These are phyloP conservation scores for Phycomyces blakesleeanus DNA, from an alignment of 192 early-diverging fungal species.

Conservation along the genomic window DNA sequence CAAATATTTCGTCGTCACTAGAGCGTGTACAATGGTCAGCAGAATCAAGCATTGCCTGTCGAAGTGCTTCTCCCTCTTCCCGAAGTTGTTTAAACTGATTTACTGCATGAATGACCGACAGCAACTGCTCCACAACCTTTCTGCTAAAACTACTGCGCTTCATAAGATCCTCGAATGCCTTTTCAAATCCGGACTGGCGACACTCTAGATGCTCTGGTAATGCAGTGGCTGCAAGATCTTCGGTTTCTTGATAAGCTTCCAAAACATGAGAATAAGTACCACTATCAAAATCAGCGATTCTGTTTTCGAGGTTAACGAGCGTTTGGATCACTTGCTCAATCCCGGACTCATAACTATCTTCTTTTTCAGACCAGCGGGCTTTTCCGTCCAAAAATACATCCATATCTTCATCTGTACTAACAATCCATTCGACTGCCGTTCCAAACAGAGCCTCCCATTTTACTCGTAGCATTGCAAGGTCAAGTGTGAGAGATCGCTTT, in stretches of 20 bases:
- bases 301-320: constrained; percentile 14
- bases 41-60: constrained; percentile 10
- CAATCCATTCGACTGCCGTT: constrained; percentile 26
- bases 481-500: constrained; percentile 18
- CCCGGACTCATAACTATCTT: not conserved
- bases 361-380: constrained; percentile 23
- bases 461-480: constrained; percentile 20
- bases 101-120: constrained; percentile 28
- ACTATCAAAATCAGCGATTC: constrained; percentile 24
- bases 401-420: constrained; percentile 15
- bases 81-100: constrained; percentile 20
- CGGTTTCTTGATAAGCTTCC: constrained; percentile 27
- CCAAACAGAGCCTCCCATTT: constrained; percentile 36
- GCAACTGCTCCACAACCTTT: constrained; percentile 28
- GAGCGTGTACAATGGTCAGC: not conserved
- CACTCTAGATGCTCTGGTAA: constrained; percentile 30
- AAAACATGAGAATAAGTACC: constrained; percentile 15
- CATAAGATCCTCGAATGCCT: constrained; percentile 23
- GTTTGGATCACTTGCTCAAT: constrained; percentile 15
- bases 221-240: not conserved
- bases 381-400: constrained; percentile 20
- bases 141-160: constrained; percentile 22
- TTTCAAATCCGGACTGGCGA: constrained; percentile 36
- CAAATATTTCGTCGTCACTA: constrained; percentile 15
- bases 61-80: constrained; percentile 20